Base-by-base conservation (phyloP, 441 rosid species). In the Adansonia madagascariensis region DNA sequence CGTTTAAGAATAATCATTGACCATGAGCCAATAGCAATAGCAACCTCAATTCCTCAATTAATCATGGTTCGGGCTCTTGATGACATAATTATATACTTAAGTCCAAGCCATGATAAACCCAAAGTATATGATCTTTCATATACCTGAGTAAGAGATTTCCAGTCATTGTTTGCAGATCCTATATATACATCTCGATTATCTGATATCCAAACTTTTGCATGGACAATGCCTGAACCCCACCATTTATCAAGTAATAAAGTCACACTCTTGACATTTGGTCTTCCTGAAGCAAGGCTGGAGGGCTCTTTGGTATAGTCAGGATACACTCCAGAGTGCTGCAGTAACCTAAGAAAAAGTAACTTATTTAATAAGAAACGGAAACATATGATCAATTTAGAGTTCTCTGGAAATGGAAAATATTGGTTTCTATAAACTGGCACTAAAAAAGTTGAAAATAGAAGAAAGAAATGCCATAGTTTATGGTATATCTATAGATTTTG, bases 111-210 rank as follows among this genome's bases (percentile, higher is more conserved):
- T 24, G 24, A 64, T 44, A 18, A 69, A 49, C 73, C 56, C 9
- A 14, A 11, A 66, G 4, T 9, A 17, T 68, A 18, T 27, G 9
- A 68, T 22, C 9, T 52, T 35, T 18, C 31, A 35, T 49, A 64
- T 80, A 92, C 98, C 95, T 91, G 98, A 76, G 95, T 88, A 65
- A 94, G 91, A 83, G 97, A 90, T 78, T 94, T 94, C 98, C 98
- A 91, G 70, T 92, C 97, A 82, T 93, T 92, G 81, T 94, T 92
- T 0, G 98, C 98, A 47, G 97, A 93, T 31, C 97, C 97, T 61
- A 94, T 93, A 77, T 94, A 94, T 9, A 88, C 91, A 74, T 94
- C 89, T 11, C 85, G 82, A 44, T 44, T 61, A 86, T 94, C 94
- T 0, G 95, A 91, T 72, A 93, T 91, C 98, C 97, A 93, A 80